Conservation (phyloP, 495 filamentous ascomycete genomes). For the Pseudomonodictys pantanalensis region DNA sequence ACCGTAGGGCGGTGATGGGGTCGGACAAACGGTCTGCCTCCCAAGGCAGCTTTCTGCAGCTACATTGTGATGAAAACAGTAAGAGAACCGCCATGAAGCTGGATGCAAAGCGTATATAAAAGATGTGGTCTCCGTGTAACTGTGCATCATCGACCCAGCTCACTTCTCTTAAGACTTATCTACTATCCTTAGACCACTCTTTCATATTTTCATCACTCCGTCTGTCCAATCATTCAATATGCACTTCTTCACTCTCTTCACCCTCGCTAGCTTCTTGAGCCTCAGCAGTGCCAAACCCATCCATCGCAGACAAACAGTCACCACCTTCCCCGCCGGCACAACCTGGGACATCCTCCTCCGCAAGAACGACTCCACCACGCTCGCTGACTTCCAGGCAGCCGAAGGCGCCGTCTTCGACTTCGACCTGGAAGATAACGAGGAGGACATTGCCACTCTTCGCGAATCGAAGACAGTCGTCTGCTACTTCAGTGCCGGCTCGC, state of each 20-base stretch:
- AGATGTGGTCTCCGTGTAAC: too few species aligned
- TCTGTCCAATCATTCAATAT: slow-evolving; percentile 1
- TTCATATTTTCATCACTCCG: too few species aligned
- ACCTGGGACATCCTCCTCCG: slow-evolving; percentile 36
- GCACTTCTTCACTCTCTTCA: slow-evolving; percentile 1
- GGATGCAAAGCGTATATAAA: too few species aligned
- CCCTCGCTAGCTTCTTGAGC: not conserved
- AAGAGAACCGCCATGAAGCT: too few species aligned
- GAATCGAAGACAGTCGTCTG: slow-evolving; percentile 59
- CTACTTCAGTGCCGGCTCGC: slow-evolving; percentile 71
- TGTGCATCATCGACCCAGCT: too few species aligned
- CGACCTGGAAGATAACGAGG: slow-evolving; percentile 56
- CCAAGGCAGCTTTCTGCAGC: too few species aligned
- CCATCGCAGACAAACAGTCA: not conserved
- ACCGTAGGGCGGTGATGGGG: too few species aligned
- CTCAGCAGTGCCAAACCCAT: not conserved
- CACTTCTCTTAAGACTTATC: too few species aligned
- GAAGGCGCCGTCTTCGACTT: slow-evolving; percentile 54
- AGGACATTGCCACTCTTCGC: slow-evolving; percentile 45
- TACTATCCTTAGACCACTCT: too few species aligned
- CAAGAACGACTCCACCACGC: slow-evolving; percentile 47
- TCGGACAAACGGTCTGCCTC: too few species aligned
- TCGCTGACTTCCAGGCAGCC: slow-evolving; percentile 33
- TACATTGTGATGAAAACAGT: too few species aligned
- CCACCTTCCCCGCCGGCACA: slow-evolving; percentile 24